A percentile compares a stretch with the other conserved stretches of the same genome.
phyloP scores from a whole-genome alignment of 1,139 yeast genomes.

The Yamadazyma sp. region DNA sequence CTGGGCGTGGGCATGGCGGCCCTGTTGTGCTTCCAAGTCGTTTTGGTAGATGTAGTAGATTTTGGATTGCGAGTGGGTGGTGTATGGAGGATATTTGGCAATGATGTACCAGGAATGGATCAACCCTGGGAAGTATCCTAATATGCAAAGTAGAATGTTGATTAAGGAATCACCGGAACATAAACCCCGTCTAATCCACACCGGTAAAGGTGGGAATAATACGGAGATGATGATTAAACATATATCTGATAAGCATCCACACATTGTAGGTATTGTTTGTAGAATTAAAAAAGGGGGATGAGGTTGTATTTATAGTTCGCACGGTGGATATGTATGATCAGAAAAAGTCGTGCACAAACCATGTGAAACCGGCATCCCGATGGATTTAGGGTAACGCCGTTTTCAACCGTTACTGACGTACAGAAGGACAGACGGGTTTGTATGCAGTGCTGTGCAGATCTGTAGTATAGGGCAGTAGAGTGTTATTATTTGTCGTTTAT shows the following conservation, averaged over 20 bases:
- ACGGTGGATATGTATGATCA: not conserved
- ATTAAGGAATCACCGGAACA: conserved; percentile 63
- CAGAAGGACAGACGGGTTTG: too few relatives aligned
- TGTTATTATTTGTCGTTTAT: too few relatives aligned
- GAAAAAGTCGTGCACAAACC: not conserved
- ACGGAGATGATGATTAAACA: conserved; percentile 59
- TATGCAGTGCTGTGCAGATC: too few relatives aligned
- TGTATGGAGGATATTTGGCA: conserved; percentile 43
- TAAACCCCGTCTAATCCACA: conserved; percentile 64
- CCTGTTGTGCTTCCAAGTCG: conserved; percentile 29
- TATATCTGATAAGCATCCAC: conserved; percentile 46
- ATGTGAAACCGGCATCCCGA: conserved; percentile 3
- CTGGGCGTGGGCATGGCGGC: conserved; percentile 21
- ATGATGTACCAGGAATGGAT: conserved; percentile 68
- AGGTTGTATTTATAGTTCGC: not conserved
- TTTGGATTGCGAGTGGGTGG: conserved; percentile 22
- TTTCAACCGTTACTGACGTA: not conserved
- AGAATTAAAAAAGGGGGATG: not conserved
- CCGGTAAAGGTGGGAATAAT: conserved; percentile 71
- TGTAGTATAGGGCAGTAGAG: too few relatives aligned
- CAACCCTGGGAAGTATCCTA: conserved; percentile 71
- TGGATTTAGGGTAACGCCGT: not conserved
- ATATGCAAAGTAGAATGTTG: conserved; percentile 54
- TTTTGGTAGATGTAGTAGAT: conserved; percentile 33
- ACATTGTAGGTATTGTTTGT: conserved; percentile 13